Evolutionary conservation across 2,329 filamentous ascomycete species (phyloP).

Genomic region (Monosporascus sp.): DNA sequence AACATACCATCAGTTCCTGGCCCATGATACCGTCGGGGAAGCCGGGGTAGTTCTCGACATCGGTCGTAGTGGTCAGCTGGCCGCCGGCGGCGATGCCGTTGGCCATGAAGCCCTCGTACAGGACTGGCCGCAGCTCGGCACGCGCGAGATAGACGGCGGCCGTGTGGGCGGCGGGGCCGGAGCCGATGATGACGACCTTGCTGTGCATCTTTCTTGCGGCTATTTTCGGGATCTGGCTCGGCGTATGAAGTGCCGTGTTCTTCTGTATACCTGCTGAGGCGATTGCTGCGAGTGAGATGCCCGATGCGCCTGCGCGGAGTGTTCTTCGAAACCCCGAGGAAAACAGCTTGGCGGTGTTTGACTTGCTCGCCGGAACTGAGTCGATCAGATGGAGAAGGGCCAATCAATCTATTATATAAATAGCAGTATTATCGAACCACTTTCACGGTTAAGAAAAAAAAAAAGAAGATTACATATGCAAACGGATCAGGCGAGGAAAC

Average conservation of each 20-base stretch:
- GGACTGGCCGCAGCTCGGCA: conserved; percentile 87
- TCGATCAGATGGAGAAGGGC: not conserved
- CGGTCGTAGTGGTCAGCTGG: conserved; percentile 96
- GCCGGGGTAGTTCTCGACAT: conserved; percentile 96
- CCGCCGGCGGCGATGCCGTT: conserved; percentile 94
- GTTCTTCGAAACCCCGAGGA: conserved; percentile 73
- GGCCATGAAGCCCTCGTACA: conserved; percentile 97
- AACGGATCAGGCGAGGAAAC: not conserved
- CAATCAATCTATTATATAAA: not conserved
- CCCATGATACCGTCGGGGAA: conserved; percentile 89
- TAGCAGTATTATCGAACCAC: not conserved
- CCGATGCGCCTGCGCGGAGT: conserved; percentile 66
- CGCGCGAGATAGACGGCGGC: conserved; percentile 94
- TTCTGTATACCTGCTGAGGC: conserved; percentile 58
- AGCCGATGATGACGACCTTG: conserved; percentile 90
- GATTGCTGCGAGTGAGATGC: conserved; percentile 68
- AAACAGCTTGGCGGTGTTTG: conserved; percentile 77
- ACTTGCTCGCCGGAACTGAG: conserved; percentile 1
- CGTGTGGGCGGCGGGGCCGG: conserved; percentile 94
- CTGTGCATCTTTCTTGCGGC: conserved; percentile 71
- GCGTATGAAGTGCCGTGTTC: conserved; percentile 23
- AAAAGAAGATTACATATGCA: not conserved
- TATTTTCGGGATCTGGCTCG: conserved; percentile 33
- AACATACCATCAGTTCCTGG: conserved; percentile 70
- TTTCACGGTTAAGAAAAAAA: not conserved